A percentile compares a stretch with the other conserved stretches of the same genome.
Evolutionary conservation across 768 basidiomycete genomes (phyloP).

Genomic region (Roridomyces roridus): DNA sequence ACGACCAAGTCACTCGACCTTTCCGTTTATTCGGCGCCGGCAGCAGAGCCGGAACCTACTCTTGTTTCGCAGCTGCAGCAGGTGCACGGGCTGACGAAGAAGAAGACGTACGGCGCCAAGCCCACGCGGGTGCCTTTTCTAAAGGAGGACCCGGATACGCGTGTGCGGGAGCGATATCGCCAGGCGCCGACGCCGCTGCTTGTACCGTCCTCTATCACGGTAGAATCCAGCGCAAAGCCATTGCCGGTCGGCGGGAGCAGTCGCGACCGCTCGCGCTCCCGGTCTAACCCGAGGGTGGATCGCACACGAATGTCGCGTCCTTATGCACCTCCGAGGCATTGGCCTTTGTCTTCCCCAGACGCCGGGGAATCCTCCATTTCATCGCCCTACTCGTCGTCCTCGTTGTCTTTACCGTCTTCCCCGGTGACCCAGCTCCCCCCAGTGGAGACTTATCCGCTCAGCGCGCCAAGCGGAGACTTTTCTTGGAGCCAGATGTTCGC

Average conservation of each 20-base stretch:
- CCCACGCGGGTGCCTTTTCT: slow-evolving; percentile 58
- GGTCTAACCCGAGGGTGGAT: neutral
- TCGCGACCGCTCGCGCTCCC: neutral
- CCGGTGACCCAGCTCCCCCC: neutral
- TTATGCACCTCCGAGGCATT: neutral
- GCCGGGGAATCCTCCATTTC: neutral
- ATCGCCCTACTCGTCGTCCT: slow-evolving; percentile 11
- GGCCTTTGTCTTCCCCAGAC: neutral
- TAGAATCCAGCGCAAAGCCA: slow-evolving; percentile 32
- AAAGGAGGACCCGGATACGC: slow-evolving; percentile 46
- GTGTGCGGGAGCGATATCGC: slow-evolving; percentile 41
- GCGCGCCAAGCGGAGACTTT: neutral
- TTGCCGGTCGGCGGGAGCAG: slow-evolving; percentile 24
- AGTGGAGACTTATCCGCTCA: too few relatives aligned
- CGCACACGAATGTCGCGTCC: slow-evolving; percentile 7
- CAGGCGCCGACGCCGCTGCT: slow-evolving; percentile 37
- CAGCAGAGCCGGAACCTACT: slow-evolving; percentile 28
- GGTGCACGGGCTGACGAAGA: slow-evolving; percentile 73
- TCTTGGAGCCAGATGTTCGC: neutral
- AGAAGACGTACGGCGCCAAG: slow-evolving; percentile 65
- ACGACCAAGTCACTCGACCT: slow-evolving; percentile 18
- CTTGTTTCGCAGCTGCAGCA: slow-evolving; percentile 70
- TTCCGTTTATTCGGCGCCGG: slow-evolving; percentile 39
- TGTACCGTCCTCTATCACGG: slow-evolving; percentile 31
- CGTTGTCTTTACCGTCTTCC: slow-evolving; percentile 1